Conservation (phyloP, 1,284 basidiomycete species). For the Tremellales sp. region DNA sequence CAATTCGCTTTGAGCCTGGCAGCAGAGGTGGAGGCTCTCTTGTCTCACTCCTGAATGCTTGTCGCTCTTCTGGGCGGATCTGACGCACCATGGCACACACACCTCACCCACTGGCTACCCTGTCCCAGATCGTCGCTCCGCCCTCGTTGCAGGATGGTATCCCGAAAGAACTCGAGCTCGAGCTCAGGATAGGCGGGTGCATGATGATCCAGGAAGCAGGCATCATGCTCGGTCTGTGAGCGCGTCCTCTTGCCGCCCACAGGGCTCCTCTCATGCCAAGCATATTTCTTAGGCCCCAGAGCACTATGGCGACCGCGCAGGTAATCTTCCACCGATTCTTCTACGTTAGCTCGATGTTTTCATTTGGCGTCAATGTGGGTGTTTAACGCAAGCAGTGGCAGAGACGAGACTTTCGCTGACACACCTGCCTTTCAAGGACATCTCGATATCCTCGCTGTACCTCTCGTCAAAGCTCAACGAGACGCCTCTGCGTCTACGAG, state of each 20-base stretch:
- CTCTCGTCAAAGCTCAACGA: slow-evolving; percentile 96
- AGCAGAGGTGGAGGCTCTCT: too few species aligned
- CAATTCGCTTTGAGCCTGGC: too few species aligned
- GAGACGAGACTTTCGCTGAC: background rate
- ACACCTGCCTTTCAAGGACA: slow-evolving; percentile 58
- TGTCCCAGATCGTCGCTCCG: slow-evolving; percentile 69
- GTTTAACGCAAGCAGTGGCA: background rate
- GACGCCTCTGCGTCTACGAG: slow-evolving; percentile 82
- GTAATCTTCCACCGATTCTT: slow-evolving; percentile 96
- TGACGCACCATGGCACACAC: slow-evolving; percentile 54
- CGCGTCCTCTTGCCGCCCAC: slow-evolving; percentile 11
- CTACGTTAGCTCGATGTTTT: slow-evolving; percentile 90
- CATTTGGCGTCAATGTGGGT: slow-evolving; percentile 83
- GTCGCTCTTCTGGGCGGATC: too few species aligned
- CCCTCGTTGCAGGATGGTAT: slow-evolving; percentile 81
- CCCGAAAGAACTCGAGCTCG: slow-evolving; percentile 72
- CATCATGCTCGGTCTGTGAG: slow-evolving; percentile 78
- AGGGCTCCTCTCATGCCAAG: background rate
- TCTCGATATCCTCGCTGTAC: slow-evolving; percentile 88
- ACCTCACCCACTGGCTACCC: slow-evolving; percentile 78
- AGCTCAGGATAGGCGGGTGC: slow-evolving; percentile 80
- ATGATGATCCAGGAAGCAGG: slow-evolving; percentile 94
- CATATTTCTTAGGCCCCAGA: slow-evolving; percentile 70
- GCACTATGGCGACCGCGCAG: slow-evolving; percentile 92
- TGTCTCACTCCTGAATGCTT: too few species aligned